Conservation (phyloP, 257 asterid species). For the Schizonepeta tenuifolia region DNA sequence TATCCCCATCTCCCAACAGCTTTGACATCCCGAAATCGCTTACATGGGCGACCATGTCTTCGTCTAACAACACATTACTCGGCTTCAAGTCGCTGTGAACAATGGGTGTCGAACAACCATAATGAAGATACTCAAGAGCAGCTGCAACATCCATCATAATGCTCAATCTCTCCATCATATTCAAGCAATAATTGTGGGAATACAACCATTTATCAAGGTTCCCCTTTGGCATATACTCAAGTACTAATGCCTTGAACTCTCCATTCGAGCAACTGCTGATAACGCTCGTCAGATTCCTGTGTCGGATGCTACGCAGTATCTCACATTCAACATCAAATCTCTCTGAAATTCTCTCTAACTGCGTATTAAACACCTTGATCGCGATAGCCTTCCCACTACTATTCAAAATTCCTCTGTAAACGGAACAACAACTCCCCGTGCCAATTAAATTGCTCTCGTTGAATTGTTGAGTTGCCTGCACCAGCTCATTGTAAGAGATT, state of each 20-base stretch:
- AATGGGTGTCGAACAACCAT: neutral
- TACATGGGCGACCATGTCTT: no score
- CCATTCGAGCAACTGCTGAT: no score
- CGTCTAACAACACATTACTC: no score
- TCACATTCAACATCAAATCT: constrained; percentile 9
- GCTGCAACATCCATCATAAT: neutral
- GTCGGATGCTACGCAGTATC: constrained; percentile 32
- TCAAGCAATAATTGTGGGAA: neutral
- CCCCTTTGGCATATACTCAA: no score
- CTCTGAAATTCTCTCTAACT: neutral
- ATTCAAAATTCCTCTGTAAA: neutral
- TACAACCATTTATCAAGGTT: constrained; percentile 25
- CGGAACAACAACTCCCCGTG: constrained; percentile 30
- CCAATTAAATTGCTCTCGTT: constrained; percentile 36
- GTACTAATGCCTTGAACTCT: no score
- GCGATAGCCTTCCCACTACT: neutral
- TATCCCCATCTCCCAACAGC: neutral
- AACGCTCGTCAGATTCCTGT: constrained; percentile 30
- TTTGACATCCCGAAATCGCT: no score
- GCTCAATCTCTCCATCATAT: neutral
- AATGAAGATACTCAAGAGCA: neutral
- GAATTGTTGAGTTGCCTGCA: constrained; percentile 28
- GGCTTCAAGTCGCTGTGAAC: neutral
- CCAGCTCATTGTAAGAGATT: constrained; percentile 36
- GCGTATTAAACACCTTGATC: neutral